phyloP scores from a whole-genome alignment of 768 basidiomycete species.

The Termitomyces bulborhizus region DNA sequence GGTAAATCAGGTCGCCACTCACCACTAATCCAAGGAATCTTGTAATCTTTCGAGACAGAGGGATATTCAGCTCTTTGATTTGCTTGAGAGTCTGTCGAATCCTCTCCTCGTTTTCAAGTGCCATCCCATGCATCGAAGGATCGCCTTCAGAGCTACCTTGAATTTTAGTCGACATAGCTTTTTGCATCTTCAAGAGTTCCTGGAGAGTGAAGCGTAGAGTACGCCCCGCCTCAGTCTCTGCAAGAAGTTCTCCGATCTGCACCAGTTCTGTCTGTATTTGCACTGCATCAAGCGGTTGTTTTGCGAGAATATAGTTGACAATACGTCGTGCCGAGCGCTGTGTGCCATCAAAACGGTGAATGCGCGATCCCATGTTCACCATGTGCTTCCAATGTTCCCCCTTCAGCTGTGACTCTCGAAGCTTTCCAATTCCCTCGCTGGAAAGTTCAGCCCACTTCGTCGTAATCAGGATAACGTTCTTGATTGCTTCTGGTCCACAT shows the following conservation, averaged over 20 bases:
- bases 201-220: slow-evolving; percentile 10
- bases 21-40: slow-evolving; percentile 8
- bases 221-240: slow-evolving; percentile 13
- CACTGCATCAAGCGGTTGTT: slow-evolving; percentile 8
- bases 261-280: slow-evolving; percentile 14
- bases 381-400: slow-evolving; percentile 14
- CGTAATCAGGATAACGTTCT: slow-evolving; percentile 42
- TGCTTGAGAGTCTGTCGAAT: slow-evolving; percentile 10
- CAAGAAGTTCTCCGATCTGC: slow-evolving; percentile 10
- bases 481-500: slow-evolving; percentile 37
- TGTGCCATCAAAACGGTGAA: slow-evolving; percentile 10
- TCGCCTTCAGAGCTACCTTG: neutral
- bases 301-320: slow-evolving; percentile 11
- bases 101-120: slow-evolving; percentile 8
- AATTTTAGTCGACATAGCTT: slow-evolving; percentile 1
- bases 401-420: slow-evolving; percentile 11
- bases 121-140: neutral
- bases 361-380: slow-evolving; percentile 11
- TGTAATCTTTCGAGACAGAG: slow-evolving; percentile 11
- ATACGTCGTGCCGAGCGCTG: slow-evolving; percentile 12
- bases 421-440: slow-evolving; percentile 3
- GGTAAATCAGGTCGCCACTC: neutral
- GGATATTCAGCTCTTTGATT: slow-evolving; percentile 13
- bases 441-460: slow-evolving; percentile 40
- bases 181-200: slow-evolving; percentile 12